These are phyloP conservation scores for Arthrinium phaeospermum DNA, from an alignment of 2,329 filamentous ascomycete species.

Conservation along the genomic window DNA sequence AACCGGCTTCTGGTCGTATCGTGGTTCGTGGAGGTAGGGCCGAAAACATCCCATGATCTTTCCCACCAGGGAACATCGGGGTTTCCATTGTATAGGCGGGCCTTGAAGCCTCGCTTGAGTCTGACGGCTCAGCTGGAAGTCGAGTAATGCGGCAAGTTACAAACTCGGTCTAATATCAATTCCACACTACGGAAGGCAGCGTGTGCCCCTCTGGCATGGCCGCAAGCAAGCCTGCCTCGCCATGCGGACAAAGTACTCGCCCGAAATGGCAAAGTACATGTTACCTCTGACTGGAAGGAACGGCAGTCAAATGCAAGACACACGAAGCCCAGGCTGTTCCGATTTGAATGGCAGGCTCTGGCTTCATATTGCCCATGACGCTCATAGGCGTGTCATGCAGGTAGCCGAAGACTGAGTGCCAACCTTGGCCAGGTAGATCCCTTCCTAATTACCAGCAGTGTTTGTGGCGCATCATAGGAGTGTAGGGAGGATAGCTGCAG, in stretches of 20 bases:
- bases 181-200: background rate
- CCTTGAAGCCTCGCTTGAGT: background rate
- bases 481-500: conserved; percentile 56
- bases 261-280: conserved; percentile 7
- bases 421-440: conserved; percentile 42
- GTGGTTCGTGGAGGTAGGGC: conserved; percentile 22
- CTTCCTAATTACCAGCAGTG: conserved; percentile 48
- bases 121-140: background rate
- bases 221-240: background rate
- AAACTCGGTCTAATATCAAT: conserved; percentile 1
- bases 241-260: background rate
- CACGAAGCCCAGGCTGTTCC: conserved; percentile 13
- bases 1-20: conserved; percentile 13
- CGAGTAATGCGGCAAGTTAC: background rate
- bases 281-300: conserved; percentile 5
- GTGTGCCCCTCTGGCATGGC: background rate
- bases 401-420: conserved; percentile 45
- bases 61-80: background rate
- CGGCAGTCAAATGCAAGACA: conserved; percentile 16
- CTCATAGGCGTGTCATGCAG: conserved; percentile 46
- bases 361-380: conserved; percentile 31
- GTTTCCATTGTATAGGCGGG: background rate
- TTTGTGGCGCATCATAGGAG: conserved; percentile 55
- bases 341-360: conserved; percentile 26
- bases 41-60: conserved; percentile 19